A percentile compares a stretch with the other conserved stretches of the same genome.
These are phyloP conservation scores for Fraxinus sp. DNA, from an alignment of 305 asterid genomes.

Conservation along the genomic window DNA sequence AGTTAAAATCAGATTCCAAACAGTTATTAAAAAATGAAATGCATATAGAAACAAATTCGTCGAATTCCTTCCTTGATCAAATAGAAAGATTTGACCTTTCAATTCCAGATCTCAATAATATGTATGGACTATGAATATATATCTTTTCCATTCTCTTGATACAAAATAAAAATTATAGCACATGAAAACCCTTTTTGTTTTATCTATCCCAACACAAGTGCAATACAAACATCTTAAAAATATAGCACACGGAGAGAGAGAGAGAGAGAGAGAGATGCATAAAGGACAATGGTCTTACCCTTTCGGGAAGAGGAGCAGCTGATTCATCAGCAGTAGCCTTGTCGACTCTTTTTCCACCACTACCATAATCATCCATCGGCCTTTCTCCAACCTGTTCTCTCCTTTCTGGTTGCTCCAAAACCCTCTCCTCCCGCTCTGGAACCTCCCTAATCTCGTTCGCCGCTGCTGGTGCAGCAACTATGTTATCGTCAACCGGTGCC, in stretches of 20 bases:
- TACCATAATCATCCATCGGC: slow-evolving; percentile 55
- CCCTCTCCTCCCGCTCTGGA: slow-evolving; percentile 36
- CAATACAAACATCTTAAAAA: neutral
- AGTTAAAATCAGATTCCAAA: neutral
- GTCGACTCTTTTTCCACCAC: slow-evolving; percentile 55
- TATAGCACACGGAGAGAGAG: neutral
- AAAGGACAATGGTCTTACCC: slow-evolving; percentile 36
- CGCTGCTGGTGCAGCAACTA: slow-evolving; percentile 42
- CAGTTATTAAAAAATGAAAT: neutral
- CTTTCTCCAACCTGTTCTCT: slow-evolving; percentile 50
- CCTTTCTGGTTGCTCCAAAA: slow-evolving; percentile 28
- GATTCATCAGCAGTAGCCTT: slow-evolving; percentile 65
- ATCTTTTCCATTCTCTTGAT: neutral
- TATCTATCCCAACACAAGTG: neutral
- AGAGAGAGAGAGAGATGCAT: neutral
- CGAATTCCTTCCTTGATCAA: slow-evolving; percentile 14
- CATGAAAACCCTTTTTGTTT: neutral
- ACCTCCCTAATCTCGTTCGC: slow-evolving; percentile 34
- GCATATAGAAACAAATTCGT: neutral
- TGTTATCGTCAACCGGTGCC: slow-evolving; percentile 45
- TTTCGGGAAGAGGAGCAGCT: slow-evolving; percentile 64
- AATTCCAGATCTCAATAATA: slow-evolving; percentile 15
- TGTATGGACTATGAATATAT: slow-evolving; percentile 6
- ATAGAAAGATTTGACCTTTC: slow-evolving; percentile 21
- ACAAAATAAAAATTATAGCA: neutral